phyloP scores from a whole-genome alignment of 352 stramenopile genomes.

The Phytophthora kernoviae region DNA sequence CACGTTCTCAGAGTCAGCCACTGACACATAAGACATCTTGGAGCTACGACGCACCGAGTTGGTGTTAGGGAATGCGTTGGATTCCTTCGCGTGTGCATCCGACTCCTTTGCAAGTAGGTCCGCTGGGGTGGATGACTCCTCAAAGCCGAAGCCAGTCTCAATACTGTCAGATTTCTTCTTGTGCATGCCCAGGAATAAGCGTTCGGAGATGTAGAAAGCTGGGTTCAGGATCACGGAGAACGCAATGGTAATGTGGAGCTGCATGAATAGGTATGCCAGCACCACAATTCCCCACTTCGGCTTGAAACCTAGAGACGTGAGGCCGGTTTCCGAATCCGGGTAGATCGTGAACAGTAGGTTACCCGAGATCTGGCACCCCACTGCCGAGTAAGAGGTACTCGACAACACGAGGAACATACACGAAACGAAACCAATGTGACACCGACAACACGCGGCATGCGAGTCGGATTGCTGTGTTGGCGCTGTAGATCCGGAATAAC shows the following conservation, averaged over 20 bases:
- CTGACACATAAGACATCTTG: conserved; percentile 54
- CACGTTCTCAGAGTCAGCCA: conserved; percentile 44
- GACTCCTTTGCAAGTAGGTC: conserved; percentile 21
- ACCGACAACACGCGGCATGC: conserved; percentile 65
- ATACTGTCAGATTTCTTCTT: conserved; percentile 31
- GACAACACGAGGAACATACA: conserved; percentile 54
- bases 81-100: conserved; percentile 14
- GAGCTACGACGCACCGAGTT: conserved; percentile 26
- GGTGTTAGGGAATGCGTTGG: conserved; percentile 4
- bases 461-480: conserved; percentile 59
- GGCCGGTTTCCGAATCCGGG: conserved; percentile 29
- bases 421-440: conserved; percentile 62
- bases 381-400: conserved; percentile 49
- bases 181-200: conserved; percentile 56
- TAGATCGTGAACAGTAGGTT: conserved; percentile 78
- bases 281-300: conserved; percentile 48
- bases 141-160: conserved; percentile 31
- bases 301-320: conserved; percentile 46
- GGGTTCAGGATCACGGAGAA: conserved; percentile 52
- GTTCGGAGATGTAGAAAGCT: conserved; percentile 51
- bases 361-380: conserved; percentile 69
- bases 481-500: conserved; percentile 68
- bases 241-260: conserved; percentile 58
- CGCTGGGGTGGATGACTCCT: conserved; percentile 14
- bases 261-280: conserved; percentile 62